Percentiles rank a stretch among this genome's conserved stretches.
These are phyloP conservation scores for Citrullus colocynthis DNA, from an alignment of 306 rosid genomes.

Conservation along the genomic window DNA sequence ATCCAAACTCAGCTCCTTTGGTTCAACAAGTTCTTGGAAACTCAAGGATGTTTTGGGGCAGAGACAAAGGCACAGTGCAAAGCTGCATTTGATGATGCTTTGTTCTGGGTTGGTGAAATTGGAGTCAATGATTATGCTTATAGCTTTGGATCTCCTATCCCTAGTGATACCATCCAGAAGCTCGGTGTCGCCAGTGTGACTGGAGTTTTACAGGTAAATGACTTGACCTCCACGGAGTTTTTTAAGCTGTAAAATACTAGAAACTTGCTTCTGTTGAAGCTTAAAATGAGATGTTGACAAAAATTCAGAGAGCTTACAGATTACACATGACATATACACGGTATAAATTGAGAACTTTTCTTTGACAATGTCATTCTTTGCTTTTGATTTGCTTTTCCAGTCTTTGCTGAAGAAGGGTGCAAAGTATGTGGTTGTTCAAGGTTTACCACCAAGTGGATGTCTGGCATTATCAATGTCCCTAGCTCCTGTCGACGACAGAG, in stretches of 20 bases:
- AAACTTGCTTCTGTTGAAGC: background rate
- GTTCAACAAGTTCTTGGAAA: constrained; percentile 52
- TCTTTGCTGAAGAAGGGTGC: constrained; percentile 68
- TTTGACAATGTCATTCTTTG: background rate
- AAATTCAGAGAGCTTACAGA: background rate
- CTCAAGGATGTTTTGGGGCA: constrained; percentile 24
- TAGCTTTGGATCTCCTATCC: constrained; percentile 48
- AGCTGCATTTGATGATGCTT: constrained; percentile 38
- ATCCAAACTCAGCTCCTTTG: constrained; percentile 65
- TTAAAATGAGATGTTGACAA: background rate
- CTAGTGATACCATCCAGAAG: constrained; percentile 39
- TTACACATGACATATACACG: background rate
- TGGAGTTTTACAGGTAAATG: constrained; percentile 40
- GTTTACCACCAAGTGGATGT: constrained; percentile 66
- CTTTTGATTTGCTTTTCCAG: constrained; percentile 26
- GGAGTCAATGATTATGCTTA: constrained; percentile 97
- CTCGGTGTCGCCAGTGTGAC: constrained; percentile 40
- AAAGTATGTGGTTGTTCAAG: constrained; percentile 68
- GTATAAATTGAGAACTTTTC: background rate
- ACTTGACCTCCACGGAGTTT: background rate
- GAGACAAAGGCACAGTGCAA: constrained; percentile 21
- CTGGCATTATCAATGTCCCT: constrained; percentile 54
- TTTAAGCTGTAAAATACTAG: background rate
- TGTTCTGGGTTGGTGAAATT: constrained; percentile 94
- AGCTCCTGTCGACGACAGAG: constrained; percentile 48